Base-by-base conservation (phyloP, 345 rosid species). In the Linum usitatissimum region DNA sequence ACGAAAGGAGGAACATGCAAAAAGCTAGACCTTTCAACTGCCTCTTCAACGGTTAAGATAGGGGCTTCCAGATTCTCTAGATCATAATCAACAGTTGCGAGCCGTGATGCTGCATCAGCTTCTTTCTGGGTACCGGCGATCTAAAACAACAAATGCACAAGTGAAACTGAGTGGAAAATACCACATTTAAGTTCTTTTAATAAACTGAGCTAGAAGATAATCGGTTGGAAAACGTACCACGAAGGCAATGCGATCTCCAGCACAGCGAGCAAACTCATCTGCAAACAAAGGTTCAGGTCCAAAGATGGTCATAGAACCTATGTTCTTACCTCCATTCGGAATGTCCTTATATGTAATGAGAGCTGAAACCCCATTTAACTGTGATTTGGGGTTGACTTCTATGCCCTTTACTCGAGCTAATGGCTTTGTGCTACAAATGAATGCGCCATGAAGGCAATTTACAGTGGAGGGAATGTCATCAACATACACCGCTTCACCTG, bases 211-310 rank as follows among this genome's bases (percentile, higher is more conserved):
- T 5, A 55, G 18, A 15, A 55, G 20, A 55, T 7, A 13, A 55
- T 18, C 0, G 30, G 30, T 18, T n/a, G 13, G 30, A 28, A 28
- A 28, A 55, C 6, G 3, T 55, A 55, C 59, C 59, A 55, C 59
- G 18, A 55, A 28, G 30, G 59, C 59, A 55, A 55, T 12, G 30
- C 59, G 21, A 20, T 55, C 59, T 20, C 59, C 59, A 18, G 59
- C 59, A 28, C 23, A 55, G n/a, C 59, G 59, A 55, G 59, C 18
- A 28, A 55, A 28, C n/a, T 55, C 59, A 55, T 55, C 59, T 9
- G 59, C 59, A 55, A 55, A 55, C 59, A 55, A 55, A 20, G 59
- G 59, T 55, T 55, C 59, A 28, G 59, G 23, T 20, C 59, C 59
- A 19, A 55, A 55, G 5, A 55, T 55, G 10, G 59, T 55, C 59